phyloP scores from a whole-genome alignment of 768 basidiomycete genomes.

The Dioszegia aurantiaca region DNA sequence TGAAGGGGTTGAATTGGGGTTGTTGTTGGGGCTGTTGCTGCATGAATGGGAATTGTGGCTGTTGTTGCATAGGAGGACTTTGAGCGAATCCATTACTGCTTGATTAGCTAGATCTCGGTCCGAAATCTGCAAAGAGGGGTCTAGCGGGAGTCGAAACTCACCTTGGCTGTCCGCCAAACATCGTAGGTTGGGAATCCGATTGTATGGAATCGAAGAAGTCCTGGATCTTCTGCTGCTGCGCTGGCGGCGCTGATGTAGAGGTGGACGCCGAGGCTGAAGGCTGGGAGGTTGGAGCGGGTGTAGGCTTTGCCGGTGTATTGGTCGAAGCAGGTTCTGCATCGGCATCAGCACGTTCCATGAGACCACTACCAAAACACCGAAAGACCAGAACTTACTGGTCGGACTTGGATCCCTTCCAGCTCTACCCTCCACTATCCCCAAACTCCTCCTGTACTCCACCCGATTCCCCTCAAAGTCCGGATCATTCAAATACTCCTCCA shows the following conservation, averaged over 20 bases:
- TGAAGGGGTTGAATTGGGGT: slow-evolving; percentile 73
- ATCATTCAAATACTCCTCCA: slow-evolving; percentile 94
- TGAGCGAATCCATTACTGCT: slow-evolving; percentile 15
- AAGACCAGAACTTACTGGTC: slow-evolving; percentile 9
- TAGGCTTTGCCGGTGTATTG: slow-evolving; percentile 9
- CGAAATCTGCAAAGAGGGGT: neutral
- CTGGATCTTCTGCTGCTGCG: slow-evolving; percentile 57
- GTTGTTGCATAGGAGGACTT: slow-evolving; percentile 14
- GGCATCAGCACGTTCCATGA: neutral
- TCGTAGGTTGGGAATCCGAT: slow-evolving; percentile 60
- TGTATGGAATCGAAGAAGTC: slow-evolving; percentile 93
- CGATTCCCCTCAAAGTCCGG: slow-evolving; percentile 95
- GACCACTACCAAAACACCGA: too few species aligned
- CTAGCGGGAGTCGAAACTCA: slow-evolving; percentile 10
- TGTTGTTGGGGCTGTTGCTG: slow-evolving; percentile 55
- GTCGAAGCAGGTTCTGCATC: neutral
- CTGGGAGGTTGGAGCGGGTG: slow-evolving; percentile 26
- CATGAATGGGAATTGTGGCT: slow-evolving; percentile 48
- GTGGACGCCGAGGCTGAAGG: slow-evolving; percentile 23
- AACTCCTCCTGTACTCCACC: slow-evolving; percentile 82
- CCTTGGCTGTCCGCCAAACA: slow-evolving; percentile 41
- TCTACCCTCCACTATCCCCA: slow-evolving; percentile 61
- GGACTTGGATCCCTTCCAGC: slow-evolving; percentile 25
- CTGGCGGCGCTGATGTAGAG: slow-evolving; percentile 40
- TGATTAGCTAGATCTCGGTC: slow-evolving; percentile 24